Base-by-base conservation (phyloP, 2,329 filamentous ascomycete genomes). In the Colletotrichum sp. region DNA sequence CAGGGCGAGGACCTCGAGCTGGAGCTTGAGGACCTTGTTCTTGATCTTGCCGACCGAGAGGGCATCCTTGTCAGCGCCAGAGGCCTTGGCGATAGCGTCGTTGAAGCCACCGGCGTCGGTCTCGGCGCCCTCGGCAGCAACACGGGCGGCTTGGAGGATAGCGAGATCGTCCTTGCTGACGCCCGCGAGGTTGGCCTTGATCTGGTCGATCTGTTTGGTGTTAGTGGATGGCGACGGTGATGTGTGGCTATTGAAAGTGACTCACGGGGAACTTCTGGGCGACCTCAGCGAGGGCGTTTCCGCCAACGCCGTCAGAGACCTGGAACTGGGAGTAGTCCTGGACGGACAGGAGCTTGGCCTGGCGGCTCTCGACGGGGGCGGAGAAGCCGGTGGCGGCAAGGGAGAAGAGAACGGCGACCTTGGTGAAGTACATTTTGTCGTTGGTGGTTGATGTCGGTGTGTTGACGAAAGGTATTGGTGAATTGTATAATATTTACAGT, bases 21-120 rank as follows among this genome's bases (percentile, higher is more conserved):
- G 85, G 65, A 92, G 83, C 85, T 92, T 92, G 68, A 91, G 82
- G 28, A 92, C 89, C 85, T 91, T 91, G 85, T 91, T 92, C 86
- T 91, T 91, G 80, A 87, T 91, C 84, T 91, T 91, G 79, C 90
- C 90, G 67, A 85, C 85, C 83, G 89, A 84, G 18, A 91, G 84
- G 13, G 88, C 87, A 52, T 84, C 87, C 0, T 84, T 86, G 3
- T 84, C 82, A 15, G 84, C 80, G 24, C 82, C 84, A 32, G 82
- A 85, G 10, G 89, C 89, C 5, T 85, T 86, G 15, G 82, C 85
- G 75, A 90, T 88, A 52, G 89, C 87, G 18, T 88, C 85, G 82
- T 92, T 90, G 84, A 91, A 92, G 43, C 86, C 87, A 18, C 74
- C 74, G 24, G 74, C 71, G 10, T 86, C 83, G 2, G 83, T 86